These are phyloP conservation scores for Claviceps pazoutovae DNA, from an alignment of 2,329 filamentous ascomycete species.

Conservation along the genomic window DNA sequence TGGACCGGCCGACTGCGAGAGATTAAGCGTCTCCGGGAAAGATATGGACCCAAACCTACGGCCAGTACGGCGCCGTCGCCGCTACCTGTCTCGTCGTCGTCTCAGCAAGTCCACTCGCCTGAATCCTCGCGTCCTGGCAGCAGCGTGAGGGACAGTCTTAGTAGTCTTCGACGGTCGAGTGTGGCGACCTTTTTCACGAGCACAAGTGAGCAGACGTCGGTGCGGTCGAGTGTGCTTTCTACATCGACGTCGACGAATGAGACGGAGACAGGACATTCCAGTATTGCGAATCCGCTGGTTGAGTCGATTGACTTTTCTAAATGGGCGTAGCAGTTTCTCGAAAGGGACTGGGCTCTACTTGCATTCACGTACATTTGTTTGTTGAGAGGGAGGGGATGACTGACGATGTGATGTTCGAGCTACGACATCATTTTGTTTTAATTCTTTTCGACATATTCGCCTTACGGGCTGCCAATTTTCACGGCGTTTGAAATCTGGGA, in stretches of 20 bases:
- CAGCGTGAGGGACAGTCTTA: slow-evolving; percentile 44
- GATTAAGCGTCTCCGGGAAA: slow-evolving; percentile 69
- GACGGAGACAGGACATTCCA: slow-evolving; percentile 31
- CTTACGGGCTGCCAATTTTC: background rate
- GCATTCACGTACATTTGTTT: background rate
- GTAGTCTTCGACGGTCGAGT: slow-evolving; percentile 45
- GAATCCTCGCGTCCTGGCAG: slow-evolving; percentile 10
- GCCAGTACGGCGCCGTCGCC: slow-evolving; percentile 13
- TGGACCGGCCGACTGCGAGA: slow-evolving; percentile 81
- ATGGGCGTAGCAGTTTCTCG: slow-evolving; percentile 16
- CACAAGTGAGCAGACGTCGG: slow-evolving; percentile 41
- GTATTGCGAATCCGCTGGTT: slow-evolving; percentile 17
- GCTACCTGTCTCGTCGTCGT: slow-evolving; percentile 15
- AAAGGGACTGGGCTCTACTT: background rate
- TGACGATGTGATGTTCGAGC: background rate
- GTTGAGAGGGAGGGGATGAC: background rate
- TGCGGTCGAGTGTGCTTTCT: slow-evolving; percentile 43
- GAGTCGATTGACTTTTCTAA: slow-evolving; percentile 27
- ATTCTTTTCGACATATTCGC: background rate
- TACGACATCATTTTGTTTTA: background rate
- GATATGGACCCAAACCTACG: slow-evolving; percentile 33
- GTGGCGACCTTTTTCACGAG: slow-evolving; percentile 51
- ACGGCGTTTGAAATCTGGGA: slow-evolving; percentile 1
- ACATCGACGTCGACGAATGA: slow-evolving; percentile 39
- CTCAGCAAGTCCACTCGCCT: slow-evolving; percentile 5